Conservation (phyloP, 176 grass and related monocot genomes). For the Triticum dicoccoides region DNA sequence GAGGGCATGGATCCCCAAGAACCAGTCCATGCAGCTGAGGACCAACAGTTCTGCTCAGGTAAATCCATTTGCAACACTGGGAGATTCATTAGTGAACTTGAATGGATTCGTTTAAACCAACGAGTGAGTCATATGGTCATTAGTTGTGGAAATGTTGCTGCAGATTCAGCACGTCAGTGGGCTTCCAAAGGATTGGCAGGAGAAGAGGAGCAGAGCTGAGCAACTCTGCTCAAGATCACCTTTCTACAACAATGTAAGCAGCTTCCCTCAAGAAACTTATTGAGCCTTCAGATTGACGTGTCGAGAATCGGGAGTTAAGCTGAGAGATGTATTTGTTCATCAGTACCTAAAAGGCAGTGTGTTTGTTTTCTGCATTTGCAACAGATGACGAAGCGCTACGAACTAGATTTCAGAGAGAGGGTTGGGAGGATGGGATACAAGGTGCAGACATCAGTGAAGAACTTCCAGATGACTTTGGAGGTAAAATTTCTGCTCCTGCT, state of each 20-base stretch:
- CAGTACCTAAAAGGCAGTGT: background rate
- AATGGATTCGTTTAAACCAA: background rate
- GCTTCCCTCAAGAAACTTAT: background rate
- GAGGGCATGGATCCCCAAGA: slow-evolving; percentile 74
- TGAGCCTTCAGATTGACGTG: background rate
- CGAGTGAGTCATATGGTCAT: background rate
- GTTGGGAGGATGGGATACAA: slow-evolving; percentile 76
- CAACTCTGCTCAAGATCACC: slow-evolving; percentile 73
- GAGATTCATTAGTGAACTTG: background rate
- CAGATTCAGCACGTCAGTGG: slow-evolving; percentile 84
- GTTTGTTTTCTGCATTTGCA: background rate
- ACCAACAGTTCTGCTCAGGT: slow-evolving; percentile 55
- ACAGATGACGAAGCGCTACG: slow-evolving; percentile 75
- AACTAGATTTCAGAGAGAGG: slow-evolving; percentile 93
- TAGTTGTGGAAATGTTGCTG: background rate
- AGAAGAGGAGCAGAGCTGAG: slow-evolving; percentile 55
- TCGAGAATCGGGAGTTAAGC: background rate
- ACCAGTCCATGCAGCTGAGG: slow-evolving; percentile 68
- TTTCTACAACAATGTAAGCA: slow-evolving; percentile 78
- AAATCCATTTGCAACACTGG: background rate
- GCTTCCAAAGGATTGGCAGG: slow-evolving; percentile 75
- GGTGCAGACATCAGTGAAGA: slow-evolving; percentile 92
- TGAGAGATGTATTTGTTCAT: background rate
- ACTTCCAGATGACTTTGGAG: slow-evolving; percentile 84
- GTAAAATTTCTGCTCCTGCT: slow-evolving; percentile 17